These are phyloP conservation scores for Boletus sp. DNA, from an alignment of 768 basidiomycete genomes.

Conservation along the genomic window DNA sequence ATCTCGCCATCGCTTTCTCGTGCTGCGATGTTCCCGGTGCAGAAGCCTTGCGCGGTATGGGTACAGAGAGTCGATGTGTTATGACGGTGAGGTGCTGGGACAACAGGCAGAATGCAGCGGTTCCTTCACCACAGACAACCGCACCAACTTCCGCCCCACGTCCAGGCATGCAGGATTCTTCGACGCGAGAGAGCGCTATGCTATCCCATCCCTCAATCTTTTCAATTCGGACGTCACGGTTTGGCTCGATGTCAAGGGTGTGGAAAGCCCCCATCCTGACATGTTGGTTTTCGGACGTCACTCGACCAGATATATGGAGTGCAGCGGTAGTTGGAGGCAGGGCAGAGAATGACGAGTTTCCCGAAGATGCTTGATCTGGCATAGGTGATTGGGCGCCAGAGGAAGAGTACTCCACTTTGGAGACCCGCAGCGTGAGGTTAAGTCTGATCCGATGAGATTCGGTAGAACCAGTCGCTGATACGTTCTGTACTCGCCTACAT, in stretches of 20 bases:
- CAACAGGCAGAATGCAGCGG: constrained; percentile 88
- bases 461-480: constrained; percentile 89
- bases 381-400: constrained; percentile 51
- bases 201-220: constrained; percentile 92
- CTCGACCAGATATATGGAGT: constrained; percentile 84
- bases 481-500: constrained; percentile 77
- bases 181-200: constrained; percentile 72
- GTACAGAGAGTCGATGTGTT: constrained; percentile 81
- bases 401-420: constrained; percentile 77
- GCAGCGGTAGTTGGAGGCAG: constrained; percentile 46
- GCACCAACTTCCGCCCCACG: constrained; percentile 95
- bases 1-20: constrained; percentile 85
- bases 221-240: constrained; percentile 86
- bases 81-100: constrained; percentile 98
- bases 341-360: constrained; percentile 28
- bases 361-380: constrained; percentile 36
- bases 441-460: constrained; percentile 87
- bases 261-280: constrained; percentile 93
- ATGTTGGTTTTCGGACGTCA: constrained; percentile 80
- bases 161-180: constrained; percentile 90
- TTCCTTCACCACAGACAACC: constrained; percentile 93
- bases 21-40: constrained; percentile 78
- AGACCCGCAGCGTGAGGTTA: constrained; percentile 80
- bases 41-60: constrained; percentile 90
- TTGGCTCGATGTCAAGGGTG: constrained; percentile 89